These are phyloP conservation scores for Boletus subluridellus DNA, from an alignment of 1,284 basidiomycete genomes.

Conservation along the genomic window DNA sequence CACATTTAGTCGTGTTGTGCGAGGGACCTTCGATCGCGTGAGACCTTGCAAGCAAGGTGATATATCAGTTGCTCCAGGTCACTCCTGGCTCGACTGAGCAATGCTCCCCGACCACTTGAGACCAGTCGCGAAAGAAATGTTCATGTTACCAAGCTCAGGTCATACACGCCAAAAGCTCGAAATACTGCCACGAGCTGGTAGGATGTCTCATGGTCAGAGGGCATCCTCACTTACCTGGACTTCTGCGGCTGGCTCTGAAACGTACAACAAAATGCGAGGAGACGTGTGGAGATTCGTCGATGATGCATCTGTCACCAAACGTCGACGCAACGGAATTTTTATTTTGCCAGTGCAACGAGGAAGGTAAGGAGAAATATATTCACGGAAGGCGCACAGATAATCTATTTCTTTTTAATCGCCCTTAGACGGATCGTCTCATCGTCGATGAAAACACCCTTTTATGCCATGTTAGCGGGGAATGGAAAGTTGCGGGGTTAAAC, in stretches of 20 bases:
- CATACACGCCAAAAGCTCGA: not conserved
- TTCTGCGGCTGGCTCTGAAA: not conserved
- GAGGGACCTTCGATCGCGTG: not conserved
- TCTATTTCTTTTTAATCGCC: slow-evolving; percentile 93
- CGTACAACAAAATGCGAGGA: not conserved
- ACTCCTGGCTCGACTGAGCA: not conserved
- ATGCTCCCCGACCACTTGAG: not conserved
- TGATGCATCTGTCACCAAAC: not conserved
- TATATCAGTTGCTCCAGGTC: not conserved
- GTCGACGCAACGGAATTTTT: not conserved
- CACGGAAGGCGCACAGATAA: slow-evolving; percentile 2
- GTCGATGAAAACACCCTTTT: slow-evolving; percentile 86
- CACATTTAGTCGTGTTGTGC: not conserved
- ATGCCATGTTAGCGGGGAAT: slow-evolving; percentile 10
- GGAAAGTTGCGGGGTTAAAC: slow-evolving; percentile 27
- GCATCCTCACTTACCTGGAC: not conserved
- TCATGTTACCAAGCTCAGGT: not conserved
- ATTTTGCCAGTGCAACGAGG: not conserved
- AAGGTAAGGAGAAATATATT: slow-evolving; percentile 5
- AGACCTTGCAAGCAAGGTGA: not conserved
- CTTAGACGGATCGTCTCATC: slow-evolving; percentile 84
- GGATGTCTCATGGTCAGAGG: not conserved
- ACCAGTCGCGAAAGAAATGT: not conserved
- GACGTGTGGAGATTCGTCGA: not conserved
- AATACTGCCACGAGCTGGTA: not conserved